Conservation (phyloP, 1,284 basidiomycete genomes). For the Ganoderma lingzhi region DNA sequence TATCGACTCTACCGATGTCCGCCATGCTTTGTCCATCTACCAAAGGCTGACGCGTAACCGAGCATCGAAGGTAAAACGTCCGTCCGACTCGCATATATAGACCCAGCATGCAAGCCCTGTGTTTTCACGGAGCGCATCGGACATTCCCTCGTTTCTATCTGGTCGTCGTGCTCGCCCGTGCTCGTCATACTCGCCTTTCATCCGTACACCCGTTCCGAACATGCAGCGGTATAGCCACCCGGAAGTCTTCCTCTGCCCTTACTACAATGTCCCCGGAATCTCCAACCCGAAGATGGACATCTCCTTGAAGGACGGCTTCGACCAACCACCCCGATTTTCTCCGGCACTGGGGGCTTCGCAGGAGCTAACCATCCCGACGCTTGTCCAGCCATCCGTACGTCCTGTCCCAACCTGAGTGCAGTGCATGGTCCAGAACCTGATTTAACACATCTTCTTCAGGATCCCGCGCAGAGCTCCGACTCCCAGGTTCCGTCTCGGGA, state of each 20-base stretch:
- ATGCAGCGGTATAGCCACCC: conserved; percentile 33
- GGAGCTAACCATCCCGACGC: neutral
- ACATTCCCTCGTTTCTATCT: too few species aligned
- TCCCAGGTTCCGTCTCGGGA: conserved; percentile 13
- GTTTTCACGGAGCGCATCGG: neutral
- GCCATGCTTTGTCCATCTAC: neutral
- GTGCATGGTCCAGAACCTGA: neutral
- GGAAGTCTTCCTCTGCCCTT: conserved; percentile 31
- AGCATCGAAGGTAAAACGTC: neutral
- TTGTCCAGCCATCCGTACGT: neutral
- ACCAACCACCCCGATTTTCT: neutral
- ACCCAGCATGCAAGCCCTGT: neutral
- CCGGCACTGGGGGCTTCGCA: neutral
- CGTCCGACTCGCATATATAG: neutral
- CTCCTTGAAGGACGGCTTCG: conserved; percentile 5
- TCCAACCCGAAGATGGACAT: conserved; percentile 24
- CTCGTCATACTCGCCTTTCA: too few species aligned
- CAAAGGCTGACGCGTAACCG: neutral
- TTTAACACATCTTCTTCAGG: neutral
- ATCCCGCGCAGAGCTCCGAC: neutral
- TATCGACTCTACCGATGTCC: neutral
- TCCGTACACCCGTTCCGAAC: neutral
- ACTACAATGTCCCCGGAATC: conserved; percentile 27
- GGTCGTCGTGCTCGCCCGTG: too few species aligned
- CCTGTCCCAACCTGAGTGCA: neutral